Evolutionary conservation across 2,329 filamentous ascomycete species (phyloP).

Genomic region (Pyricularia sp.): DNA sequence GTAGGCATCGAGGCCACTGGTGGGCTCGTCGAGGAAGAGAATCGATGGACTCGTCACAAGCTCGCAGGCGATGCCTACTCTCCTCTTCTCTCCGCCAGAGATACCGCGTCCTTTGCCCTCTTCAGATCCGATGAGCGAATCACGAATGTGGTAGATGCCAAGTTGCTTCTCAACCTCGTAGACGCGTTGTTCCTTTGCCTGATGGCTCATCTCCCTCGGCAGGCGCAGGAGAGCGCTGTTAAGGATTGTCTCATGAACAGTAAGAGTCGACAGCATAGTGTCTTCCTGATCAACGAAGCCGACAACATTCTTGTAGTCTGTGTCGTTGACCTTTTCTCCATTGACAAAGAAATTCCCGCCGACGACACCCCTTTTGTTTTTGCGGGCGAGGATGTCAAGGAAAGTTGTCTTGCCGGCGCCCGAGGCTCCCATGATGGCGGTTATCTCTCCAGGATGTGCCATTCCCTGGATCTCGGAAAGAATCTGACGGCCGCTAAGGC

Average conservation of each 20-base stretch:
- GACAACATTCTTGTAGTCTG: constrained; percentile 83
- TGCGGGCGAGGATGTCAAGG: constrained; percentile 87
- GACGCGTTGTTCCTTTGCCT: constrained; percentile 84
- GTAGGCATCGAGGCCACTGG: constrained; percentile 89
- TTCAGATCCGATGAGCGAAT: constrained; percentile 92
- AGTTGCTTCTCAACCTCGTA: constrained; percentile 92
- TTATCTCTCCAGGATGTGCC: constrained; percentile 89
- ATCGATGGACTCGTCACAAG: constrained; percentile 96
- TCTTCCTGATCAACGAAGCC: constrained; percentile 98
- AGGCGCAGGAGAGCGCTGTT: constrained; percentile 86
- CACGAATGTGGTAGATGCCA: constrained; percentile 86
- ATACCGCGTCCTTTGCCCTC: constrained; percentile 92
- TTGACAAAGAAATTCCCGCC: constrained; percentile 85
- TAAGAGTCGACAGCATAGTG: constrained; percentile 89
- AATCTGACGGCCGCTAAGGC: constrained; percentile 80
- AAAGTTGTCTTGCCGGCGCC: constrained; percentile 97
- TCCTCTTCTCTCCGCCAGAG: constrained; percentile 91
- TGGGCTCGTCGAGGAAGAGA: constrained; percentile 93
- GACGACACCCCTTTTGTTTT: constrained; percentile 83
- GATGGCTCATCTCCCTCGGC: constrained; percentile 81
- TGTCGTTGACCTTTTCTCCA: constrained; percentile 76
- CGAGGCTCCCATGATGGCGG: constrained; percentile 96
- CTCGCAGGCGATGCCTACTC: constrained; percentile 95
- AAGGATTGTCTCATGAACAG: constrained; percentile 94
- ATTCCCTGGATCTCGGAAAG: constrained; percentile 71